Base-by-base conservation (phyloP, 495 filamentous ascomycete genomes). In the Penicillium turbatum region DNA sequence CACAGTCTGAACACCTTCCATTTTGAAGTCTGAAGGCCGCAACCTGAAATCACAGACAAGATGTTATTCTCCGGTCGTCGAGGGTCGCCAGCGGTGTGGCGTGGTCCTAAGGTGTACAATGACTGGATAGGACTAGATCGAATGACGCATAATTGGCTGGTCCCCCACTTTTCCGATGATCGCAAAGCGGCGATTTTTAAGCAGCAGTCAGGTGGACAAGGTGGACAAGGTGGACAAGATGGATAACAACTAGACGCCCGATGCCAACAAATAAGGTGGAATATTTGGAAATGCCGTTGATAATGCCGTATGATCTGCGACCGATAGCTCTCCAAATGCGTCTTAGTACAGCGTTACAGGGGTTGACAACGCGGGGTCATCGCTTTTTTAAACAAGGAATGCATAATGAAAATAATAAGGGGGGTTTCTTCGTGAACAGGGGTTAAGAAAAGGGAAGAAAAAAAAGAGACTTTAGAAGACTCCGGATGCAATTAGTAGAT, bases 1-100 rank as follows among this genome's bases (percentile, higher is more conserved):
- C 47, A 87, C 81, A 17, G 83, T 84, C 63, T 86, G 78, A 54
- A 84, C 76, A 34, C 74, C 76, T 65, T 86, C 83, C 83, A 82
- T 82, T 19, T 63, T 71, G 57, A 48, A 38, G 35, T 37, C 8
- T 37, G 35, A 32, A 40, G 51, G n/a, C 27, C 39, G 29, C 19
- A 35, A 31, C 17, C 24, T 38, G 24, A 11, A 48, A 24, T 7
- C 29, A 15, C 29, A 38, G 26, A 38, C 10, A 30, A 26, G 19
- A n/a, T 19, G 15, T 13, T 17, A 29, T 6, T 9, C 17, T 32
- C 32, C 30, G 29, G 41, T 16, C 5, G 24, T 45, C 32, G 39
- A 19, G 15, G 40, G 34, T 57, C 34, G 39, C 55, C 56, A 55
- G 54, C 50, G 51, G 48, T 53, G 64, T 62, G 64, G 63, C 63